Conservation (phyloP, 2,329 filamentous ascomycete species). For the Pseudogymnoascus sp. region DNA sequence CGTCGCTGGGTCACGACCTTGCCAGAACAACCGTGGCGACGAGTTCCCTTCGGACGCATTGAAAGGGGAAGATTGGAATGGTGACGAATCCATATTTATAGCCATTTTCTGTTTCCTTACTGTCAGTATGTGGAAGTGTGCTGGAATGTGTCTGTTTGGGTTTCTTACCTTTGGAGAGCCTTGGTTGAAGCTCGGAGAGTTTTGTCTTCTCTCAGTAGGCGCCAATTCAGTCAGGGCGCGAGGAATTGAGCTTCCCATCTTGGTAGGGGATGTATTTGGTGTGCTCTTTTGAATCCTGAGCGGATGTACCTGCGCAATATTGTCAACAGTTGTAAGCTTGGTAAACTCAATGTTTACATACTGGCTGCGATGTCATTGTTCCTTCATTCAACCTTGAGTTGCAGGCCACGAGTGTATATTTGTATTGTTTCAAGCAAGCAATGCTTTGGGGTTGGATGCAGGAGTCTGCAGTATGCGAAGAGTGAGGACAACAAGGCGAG, state of each 20-base stretch:
- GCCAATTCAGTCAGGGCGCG: constrained; percentile 85
- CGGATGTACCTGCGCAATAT: constrained; percentile 56
- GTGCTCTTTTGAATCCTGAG: constrained; percentile 70
- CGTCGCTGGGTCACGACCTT: constrained; percentile 62
- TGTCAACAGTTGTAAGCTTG: constrained; percentile 4
- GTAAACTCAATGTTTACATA: background rate
- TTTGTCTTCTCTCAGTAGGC: constrained; percentile 75
- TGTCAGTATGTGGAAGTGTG: constrained; percentile 7
- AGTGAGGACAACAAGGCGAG: constrained; percentile 3
- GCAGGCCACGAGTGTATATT: constrained; percentile 1
- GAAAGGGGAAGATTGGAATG: constrained; percentile 78
- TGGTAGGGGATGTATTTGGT: constrained; percentile 48
- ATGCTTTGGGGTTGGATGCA: background rate
- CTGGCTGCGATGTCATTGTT: constrained; percentile 12
- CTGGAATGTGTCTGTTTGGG: constrained; percentile 1
- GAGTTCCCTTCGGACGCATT: constrained; percentile 47
- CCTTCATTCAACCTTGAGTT: constrained; percentile 2
- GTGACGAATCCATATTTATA: constrained; percentile 67
- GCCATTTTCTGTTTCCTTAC: constrained; percentile 51
- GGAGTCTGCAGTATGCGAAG: constrained; percentile 6
- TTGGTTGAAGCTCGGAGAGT: constrained; percentile 88
- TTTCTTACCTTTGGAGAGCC: constrained; percentile 54
- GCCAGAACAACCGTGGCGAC: constrained; percentile 88
- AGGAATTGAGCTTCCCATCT: constrained; percentile 50
- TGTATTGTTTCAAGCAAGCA: constrained; percentile 1